Evolutionary conservation across 352 stramenopile species (phyloP), one percentile per base, ranked within the genome.

Genomic region (Globisporangium canariense): DNA sequence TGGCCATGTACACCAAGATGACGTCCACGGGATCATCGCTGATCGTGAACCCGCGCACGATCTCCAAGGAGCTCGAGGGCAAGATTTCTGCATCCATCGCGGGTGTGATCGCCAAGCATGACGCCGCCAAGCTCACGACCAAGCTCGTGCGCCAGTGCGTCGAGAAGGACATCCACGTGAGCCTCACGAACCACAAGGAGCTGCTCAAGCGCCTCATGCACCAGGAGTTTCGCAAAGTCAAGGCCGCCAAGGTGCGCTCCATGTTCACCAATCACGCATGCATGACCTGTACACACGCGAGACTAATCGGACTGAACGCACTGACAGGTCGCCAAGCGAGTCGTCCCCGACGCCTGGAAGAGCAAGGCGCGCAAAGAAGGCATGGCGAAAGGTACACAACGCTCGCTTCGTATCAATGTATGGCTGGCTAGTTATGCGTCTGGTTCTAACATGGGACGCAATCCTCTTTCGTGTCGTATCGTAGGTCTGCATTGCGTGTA

Each of bases 201-300:
- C 78, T 94, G 56, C 81, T 96, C 56, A 96, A 96, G 78, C 85
- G 87, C 18, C 68, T 96, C 30, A 93, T 96, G 85, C 87, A 93
- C 64, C 83, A 92, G 55, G 85, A 94, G 60, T 77, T 94, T 36
- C 79, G 85, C 41, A 88, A 88, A 45, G 70, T 89, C 58, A 92
- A 92, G 64, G 75, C 83, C 16, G 72, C 89, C 54, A 91, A 91
- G 65, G 71, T 89, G 38, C 28, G 50, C 36, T 3, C 18, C 16
- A 3, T 16, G 2, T 4, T 18, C 3, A 30, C 7, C 14, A 5
- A 18, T 30, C 9, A 30, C 7, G 10, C 18, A 32, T 47, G 20
- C 59, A 58, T 50, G 1, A 7, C 22, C 28, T 47, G 22, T 61
- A n/a, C 7, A n/a, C 2, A 11, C 16, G 25, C 18, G 5, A 51